A percentile compares a stretch with the other conserved stretches of the same genome.
Conservation (phyloP, 2,329 filamentous ascomycete species). For the Sarocladium strictum region DNA sequence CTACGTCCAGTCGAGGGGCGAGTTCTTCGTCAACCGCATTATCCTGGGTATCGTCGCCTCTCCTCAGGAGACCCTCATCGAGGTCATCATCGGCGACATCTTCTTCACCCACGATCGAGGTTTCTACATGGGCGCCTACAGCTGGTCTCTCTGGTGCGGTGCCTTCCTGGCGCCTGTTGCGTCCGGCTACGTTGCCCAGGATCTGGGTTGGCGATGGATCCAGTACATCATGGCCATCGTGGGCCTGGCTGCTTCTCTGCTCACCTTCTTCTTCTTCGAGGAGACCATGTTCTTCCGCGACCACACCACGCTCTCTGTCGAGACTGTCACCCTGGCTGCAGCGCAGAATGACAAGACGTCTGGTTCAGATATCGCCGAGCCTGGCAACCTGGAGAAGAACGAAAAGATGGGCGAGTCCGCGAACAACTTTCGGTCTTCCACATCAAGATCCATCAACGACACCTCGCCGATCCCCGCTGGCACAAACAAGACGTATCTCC, state of each 20-base stretch:
- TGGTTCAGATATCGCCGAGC: neutral
- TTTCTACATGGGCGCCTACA: constrained; percentile 19
- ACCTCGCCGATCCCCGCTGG: neutral
- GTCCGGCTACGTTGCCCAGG: constrained; percentile 17
- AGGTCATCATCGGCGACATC: constrained; percentile 17
- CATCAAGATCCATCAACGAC: neutral
- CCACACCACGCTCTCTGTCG: neutral
- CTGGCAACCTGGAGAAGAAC: constrained; percentile 10
- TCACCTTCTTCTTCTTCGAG: constrained; percentile 19
- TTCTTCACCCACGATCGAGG: constrained; percentile 19
- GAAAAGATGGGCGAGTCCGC: neutral
- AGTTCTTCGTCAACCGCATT: constrained; percentile 20
- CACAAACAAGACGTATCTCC: constrained; percentile 11
- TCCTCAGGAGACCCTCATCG: constrained; percentile 18
- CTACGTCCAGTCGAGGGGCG: constrained; percentile 15
- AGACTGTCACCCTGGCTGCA: neutral
- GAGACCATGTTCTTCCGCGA: constrained; percentile 19
- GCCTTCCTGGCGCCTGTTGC: constrained; percentile 19
- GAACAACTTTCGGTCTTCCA: neutral
- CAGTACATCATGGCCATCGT: constrained; percentile 18
- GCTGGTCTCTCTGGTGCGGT: constrained; percentile 19
- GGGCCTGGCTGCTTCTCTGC: constrained; percentile 11
- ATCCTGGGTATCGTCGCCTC: constrained; percentile 18
- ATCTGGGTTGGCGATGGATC: constrained; percentile 20
- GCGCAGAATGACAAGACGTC: neutral